Evolutionary conservation across 2,329 filamentous ascomycete genomes (phyloP).

Genomic region (Fusarium buxicola): DNA sequence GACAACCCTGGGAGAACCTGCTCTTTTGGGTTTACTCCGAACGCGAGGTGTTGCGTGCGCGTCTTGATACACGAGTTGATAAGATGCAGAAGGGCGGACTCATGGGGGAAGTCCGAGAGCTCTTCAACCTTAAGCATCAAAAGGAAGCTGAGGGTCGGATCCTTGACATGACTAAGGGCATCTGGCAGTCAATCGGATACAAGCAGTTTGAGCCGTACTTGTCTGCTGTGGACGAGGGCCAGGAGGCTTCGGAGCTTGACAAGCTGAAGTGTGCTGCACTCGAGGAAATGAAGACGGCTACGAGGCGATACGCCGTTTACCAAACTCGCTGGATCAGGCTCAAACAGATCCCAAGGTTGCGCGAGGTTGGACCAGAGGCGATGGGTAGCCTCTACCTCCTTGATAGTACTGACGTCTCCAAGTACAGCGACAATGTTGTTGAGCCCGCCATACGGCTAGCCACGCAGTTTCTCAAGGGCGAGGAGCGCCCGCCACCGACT

Average conservation of each 20-base stretch:
- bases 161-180: slow-evolving; percentile 82
- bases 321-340: slow-evolving; percentile 89
- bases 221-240: slow-evolving; percentile 53
- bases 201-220: slow-evolving; percentile 88
- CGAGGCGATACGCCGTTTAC: slow-evolving; percentile 85
- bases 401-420: slow-evolving; percentile 77
- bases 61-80: slow-evolving; percentile 82
- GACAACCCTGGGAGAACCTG: slow-evolving; percentile 65
- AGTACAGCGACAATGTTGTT: slow-evolving; percentile 74
- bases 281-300: slow-evolving; percentile 83
- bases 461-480: slow-evolving; percentile 69
- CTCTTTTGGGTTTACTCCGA: slow-evolving; percentile 91
- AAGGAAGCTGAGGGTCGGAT: slow-evolving; percentile 57
- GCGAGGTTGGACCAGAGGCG: slow-evolving; percentile 62
- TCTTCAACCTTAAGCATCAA: slow-evolving; percentile 56
- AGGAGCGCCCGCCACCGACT: slow-evolving; percentile 63
- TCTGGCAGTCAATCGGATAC: slow-evolving; percentile 97
- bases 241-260: slow-evolving; percentile 57
- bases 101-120: slow-evolving; percentile 60
- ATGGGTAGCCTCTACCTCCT: slow-evolving; percentile 77
- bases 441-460: slow-evolving; percentile 73
- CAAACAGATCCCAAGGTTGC: slow-evolving; percentile 79
- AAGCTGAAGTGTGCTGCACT: slow-evolving; percentile 70
- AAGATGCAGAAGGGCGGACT: slow-evolving; percentile 78
- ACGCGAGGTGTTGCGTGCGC: slow-evolving; percentile 71